Evolutionary conservation across 805 yeast species (phyloP), one percentile per base, ranked within the genome.

Genomic region (Metschnikowia colocasiae): DNA sequence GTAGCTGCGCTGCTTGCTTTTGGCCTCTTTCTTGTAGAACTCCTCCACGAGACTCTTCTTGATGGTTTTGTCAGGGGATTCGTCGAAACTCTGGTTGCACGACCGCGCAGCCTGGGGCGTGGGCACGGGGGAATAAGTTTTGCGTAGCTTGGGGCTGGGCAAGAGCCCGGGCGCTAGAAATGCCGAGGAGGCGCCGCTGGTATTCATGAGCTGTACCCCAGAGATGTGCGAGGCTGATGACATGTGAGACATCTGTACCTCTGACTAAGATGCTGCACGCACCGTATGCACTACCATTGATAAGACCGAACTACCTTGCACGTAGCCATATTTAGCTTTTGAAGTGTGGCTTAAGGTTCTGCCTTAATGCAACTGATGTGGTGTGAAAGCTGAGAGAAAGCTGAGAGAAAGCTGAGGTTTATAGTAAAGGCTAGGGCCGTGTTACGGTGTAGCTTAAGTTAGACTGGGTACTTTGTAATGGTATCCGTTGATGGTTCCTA

Each of bases 31-130:
- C 39, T 53, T 64, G 55, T 67, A 69, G 54, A 72, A 72, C 53
- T 71, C 75, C 47, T 70, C 74, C 41, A 70, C 75, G 46, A 72
- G 56, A 29, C 71, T 57, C 50, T 69, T 68, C 35, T 59, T 58
- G 43, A 63, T 68, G 26, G 45, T 49, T 27, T 35, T 43, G 25
- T 46, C 46, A 7, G 32, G 44, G 7, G 26, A 20, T 12, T 13
- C 43, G 23, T 36, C 43, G 23, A 26, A 30, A n/a, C 43, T 36
- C 20, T 36, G 42, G 9, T 29, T 8, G 3, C 43, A 37, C 16
- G 43, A 37, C 30, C 34, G 35, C 15, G 25, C 22, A 2, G n/a
- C 23, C 20, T n/a, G 29, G 6, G 46, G 35, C 18, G 37, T 37
- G 29, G 18, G 47, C 5, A 15, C 43, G 13, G 44, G 44, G 1